Evolutionary conservation across 2,329 filamentous ascomycete genomes (phyloP), one percentile per base, ranked within the genome.

Genomic region (Exophiala sideris): DNA sequence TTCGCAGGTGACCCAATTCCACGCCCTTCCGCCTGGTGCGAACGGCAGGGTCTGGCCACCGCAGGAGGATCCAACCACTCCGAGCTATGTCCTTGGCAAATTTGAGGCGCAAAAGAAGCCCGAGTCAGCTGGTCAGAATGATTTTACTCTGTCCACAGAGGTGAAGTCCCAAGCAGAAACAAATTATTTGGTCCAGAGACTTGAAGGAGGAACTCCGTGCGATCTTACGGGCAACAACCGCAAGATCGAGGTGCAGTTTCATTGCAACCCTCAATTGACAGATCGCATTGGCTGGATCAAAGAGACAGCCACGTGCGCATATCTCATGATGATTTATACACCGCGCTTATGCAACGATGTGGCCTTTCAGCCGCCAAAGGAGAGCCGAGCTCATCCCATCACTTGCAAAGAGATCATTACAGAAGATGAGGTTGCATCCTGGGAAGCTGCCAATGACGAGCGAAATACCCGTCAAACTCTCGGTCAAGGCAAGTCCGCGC

Each of bases 241-340:
- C 47, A 90, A 85, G 62, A 87, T 96, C 61, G 91, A 96, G 70
- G 83, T 96, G 8, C 70, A 86, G 71, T 87, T 85, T 61, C 84
- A 87, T 65, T 96, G 91, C 73, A 86, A 89, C 64, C 89, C 89
- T 0, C 85, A 88, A 45, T 78, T 84, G 32, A 82, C 82, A 2
- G 78, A 95, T 68, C 83, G 86, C 45, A 96, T 96, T 64, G 87
- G 86, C 40, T 91, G 89, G 84, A 95, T 96, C 72, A 96, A 96
- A 70, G 91, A 96, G 69, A 84, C 92, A 1, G 88, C 87, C 2
- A 96, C 90, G 9, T 96, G 91, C 73, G 84, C 89, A 10, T 96
- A 96, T 68, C 78, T 96, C 50, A 96, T 96, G 91, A 84, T 95
- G 32, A 83, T 96, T 59, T 88, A 95, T 68, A 96, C 91, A 0